Evolutionary conservation across 208 protist genomes (phyloP), one percentile per base, ranked within the genome.

Genomic region (Trypanosoma melophagium): DNA sequence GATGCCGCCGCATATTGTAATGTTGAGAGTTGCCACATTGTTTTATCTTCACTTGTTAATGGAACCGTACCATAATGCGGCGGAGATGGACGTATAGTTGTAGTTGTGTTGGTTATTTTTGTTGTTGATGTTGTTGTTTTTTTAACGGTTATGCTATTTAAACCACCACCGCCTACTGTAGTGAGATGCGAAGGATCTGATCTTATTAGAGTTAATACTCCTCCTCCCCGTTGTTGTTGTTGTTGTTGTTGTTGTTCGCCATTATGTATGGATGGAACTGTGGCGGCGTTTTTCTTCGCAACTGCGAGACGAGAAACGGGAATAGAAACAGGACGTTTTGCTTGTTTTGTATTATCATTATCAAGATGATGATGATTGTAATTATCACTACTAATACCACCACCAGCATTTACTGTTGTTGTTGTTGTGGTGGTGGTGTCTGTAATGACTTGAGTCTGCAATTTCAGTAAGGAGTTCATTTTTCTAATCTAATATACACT

Each of bases 261-360:
- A 14, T 17, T 8, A 24, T 40, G 35, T 28, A n/a, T 16, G 0
- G 8, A 16, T 22, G 7, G 1, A 57, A 17, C 21, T 19, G 24
- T 31, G 21, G 45, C 50, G 16, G 66, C 58, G 24, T 61, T n/a
- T 22, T 38, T 51, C 9, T 35, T 22, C 19, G 58, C 66, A 49
- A 50, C 44, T 16, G 58, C 31, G 17, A 63, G 66, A 8, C 66
- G 44, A 17, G 57, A 40, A 40, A 51, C 50, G 12, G 57, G 66
- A 65, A 65, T 65, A 31, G 66, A 56, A 7, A 42, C 2, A n/a
- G 17, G 10, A 24, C 55, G 66, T 25, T 50, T 59, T 21, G 24
- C 16, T 19, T 19, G 19, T 49, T 51, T 35, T 3, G 40, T 19
- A 38, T 35, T 9, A 16, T 28, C 28, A 51, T n/a, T n/a, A n/a